Percentiles rank a stretch among this genome's conserved stretches.
Conservation (phyloP, 495 filamentous ascomycete genomes). For the Aspergillus nidulans region DNA sequence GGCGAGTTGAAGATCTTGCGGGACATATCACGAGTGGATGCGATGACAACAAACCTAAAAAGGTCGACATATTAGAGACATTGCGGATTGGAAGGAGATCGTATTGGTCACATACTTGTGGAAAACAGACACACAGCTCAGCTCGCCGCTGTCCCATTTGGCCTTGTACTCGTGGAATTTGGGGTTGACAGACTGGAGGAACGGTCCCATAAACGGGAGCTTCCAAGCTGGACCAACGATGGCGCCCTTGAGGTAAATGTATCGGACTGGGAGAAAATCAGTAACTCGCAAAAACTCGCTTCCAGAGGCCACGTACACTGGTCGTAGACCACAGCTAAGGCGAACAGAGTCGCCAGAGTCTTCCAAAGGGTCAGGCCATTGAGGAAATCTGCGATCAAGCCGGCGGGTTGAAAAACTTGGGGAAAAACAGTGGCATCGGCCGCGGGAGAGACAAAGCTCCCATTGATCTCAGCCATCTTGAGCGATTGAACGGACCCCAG, state of each 20-base stretch:
- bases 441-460: constrained; percentile 71
- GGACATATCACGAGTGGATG: constrained; percentile 90
- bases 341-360: constrained; percentile 59
- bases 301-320: constrained; percentile 58
- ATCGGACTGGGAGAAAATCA: constrained; percentile 58
- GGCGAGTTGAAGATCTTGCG: constrained; percentile 98
- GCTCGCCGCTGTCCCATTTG: constrained; percentile 85
- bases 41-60: constrained; percentile 90
- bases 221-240: constrained; percentile 83
- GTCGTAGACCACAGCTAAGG: constrained; percentile 74
- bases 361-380: constrained; percentile 60
- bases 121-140: constrained; percentile 98
- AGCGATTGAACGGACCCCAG: constrained; percentile 12
- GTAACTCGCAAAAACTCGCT: not conserved
- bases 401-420: constrained; percentile 39
- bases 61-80: constrained; percentile 8
- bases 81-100: not conserved
- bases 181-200: constrained; percentile 86
- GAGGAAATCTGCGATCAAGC: constrained; percentile 40
- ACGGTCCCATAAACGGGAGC: constrained; percentile 92
- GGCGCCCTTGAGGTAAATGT: constrained; percentile 78
- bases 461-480: constrained; percentile 60
- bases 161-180: constrained; percentile 85
- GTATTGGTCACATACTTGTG: constrained; percentile 78
- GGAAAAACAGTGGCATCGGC: constrained; percentile 60